Base-by-base conservation (phyloP, 495 filamentous ascomycete genomes). In the Podospora sp. region DNA sequence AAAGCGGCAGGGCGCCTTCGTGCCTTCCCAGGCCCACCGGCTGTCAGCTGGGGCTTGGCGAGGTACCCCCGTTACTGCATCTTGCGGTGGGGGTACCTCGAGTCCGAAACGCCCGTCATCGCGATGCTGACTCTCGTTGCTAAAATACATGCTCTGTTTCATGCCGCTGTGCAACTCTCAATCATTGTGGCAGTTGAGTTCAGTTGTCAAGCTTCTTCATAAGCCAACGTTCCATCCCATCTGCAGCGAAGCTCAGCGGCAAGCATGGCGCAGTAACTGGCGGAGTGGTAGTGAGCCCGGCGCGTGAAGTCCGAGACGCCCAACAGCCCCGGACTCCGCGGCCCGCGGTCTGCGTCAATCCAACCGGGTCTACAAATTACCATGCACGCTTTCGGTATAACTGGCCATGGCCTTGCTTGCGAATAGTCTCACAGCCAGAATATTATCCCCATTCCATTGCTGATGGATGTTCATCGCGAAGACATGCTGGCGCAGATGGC, bases 1-100 rank as follows among this genome's bases (percentile, higher is more conserved):
- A 53, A 60, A 59, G 53, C 63, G n/a, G 53, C 52, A 65, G 52
- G 27, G 52, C 63, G 9, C 36, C 14, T 24, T 55, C 52, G 21
- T 55, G 20, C 52, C 52, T 55, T 55, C 49, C 56, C 49, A 50
- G 55, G n/a, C 56, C 51, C 69, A 62, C 59, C 6, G 40, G 24
- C 52, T 65, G 26, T 53, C 49, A 36, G 49, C 36, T 56, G 60
- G 67, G 64, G 40, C 58, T 62, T 40, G 56, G 60, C 33, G 27
- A 71, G 35, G 60, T 65, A 64, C 69, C 65, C 61, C 51, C 65
- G 68, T 69, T 68, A 67, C 35, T 62, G 56, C 60, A n/a, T 40
- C 22, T 11, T 22, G 57, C 40, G 25, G 51, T 27, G 33, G 61
- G 62, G 62, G 60, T 62, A 65, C 59, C n/a, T 59, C 52, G 20